A percentile compares a stretch with the other conserved stretches of the same genome.
Conservation (phyloP, 108 stramenopile species). For the Poteriospumella lacustris region DNA sequence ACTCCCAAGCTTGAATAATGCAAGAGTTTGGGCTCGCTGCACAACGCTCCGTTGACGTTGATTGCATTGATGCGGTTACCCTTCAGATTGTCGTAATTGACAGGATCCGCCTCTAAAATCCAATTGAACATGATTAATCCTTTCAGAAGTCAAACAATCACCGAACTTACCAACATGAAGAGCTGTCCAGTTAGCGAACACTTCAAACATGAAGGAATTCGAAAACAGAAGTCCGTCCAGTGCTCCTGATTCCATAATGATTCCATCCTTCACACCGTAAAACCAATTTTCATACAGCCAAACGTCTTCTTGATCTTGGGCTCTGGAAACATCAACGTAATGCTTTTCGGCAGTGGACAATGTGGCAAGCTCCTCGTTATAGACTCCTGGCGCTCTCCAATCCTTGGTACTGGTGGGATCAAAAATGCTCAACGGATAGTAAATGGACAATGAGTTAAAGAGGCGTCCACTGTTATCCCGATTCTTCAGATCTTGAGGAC, state of each 20-base stretch:
- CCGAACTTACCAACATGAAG: slow-evolving; percentile 26
- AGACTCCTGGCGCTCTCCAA: not conserved
- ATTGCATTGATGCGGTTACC: slow-evolving; percentile 2
- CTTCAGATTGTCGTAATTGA: not conserved
- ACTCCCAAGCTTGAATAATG: slow-evolving; percentile 24
- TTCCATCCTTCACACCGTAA: slow-evolving; percentile 24
- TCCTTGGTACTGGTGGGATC: not conserved
- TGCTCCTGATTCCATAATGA: slow-evolving; percentile 32
- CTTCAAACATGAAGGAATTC: slow-evolving; percentile 24
- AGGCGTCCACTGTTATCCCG: not conserved
- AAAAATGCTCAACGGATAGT: not conserved
- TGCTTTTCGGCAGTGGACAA: not conserved
- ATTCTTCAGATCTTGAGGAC: too few species aligned
- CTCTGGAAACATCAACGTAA: not conserved
- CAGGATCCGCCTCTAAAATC: slow-evolving; percentile 15
- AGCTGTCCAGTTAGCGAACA: slow-evolving; percentile 18
- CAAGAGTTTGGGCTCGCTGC: slow-evolving; percentile 10
- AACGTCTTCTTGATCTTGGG: slow-evolving; percentile 31
- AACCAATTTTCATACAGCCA: slow-evolving; percentile 34
- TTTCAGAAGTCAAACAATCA: too few species aligned
- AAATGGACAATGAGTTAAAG: not conserved
- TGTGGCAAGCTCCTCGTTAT: not conserved
- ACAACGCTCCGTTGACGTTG: slow-evolving; percentile 15
- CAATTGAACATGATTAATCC: too few species aligned
- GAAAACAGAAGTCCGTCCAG: slow-evolving; percentile 22